phyloP scores from a whole-genome alignment of 1,284 basidiomycete species.

The Erythrobasidium hasegawianum region DNA sequence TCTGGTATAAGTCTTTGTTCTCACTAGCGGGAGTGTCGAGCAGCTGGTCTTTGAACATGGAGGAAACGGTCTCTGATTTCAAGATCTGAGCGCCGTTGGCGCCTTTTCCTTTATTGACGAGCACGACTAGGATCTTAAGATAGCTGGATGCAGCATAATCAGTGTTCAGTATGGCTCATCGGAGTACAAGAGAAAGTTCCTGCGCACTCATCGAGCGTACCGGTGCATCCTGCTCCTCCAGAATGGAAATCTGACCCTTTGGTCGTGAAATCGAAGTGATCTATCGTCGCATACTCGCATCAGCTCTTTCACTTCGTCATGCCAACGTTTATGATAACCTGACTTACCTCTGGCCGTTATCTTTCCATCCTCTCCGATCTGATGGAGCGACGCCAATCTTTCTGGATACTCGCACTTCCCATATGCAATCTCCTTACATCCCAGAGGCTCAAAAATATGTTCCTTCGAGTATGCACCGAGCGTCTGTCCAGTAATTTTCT shows the following conservation, averaged over 20 bases:
- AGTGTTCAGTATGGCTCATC: too few relatives aligned
- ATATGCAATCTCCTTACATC: conserved; percentile 41
- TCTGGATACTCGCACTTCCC: conserved; percentile 16
- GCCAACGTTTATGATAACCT: too few relatives aligned
- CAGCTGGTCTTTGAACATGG: conserved; percentile 41
- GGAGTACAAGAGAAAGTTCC: too few relatives aligned
- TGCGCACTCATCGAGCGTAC: conserved; percentile 43
- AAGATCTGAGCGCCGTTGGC: conserved; percentile 43
- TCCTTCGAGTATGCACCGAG: conserved; percentile 43
- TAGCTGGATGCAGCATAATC: too few relatives aligned
- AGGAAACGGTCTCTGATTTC: conserved; percentile 39
- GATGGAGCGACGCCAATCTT: conserved; percentile 22
- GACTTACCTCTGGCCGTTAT: conserved; percentile 4
- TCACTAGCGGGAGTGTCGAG: conserved; percentile 33
- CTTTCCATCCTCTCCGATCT: conserved; percentile 10
- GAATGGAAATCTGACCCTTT: conserved; percentile 26
- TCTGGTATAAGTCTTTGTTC: conserved; percentile 35
- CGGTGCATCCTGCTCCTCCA: conserved; percentile 37
- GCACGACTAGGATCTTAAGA: conserved; percentile 40
- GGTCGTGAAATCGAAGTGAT: conserved; percentile 12
- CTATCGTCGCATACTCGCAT: conserved; percentile 5
- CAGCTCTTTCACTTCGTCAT: too few relatives aligned
- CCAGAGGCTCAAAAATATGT: conserved; percentile 44
- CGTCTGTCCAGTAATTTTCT: conserved; percentile 38
- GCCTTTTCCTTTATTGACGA: conserved; percentile 44